Evolutionary conservation across 371 early-diverging fungal species (phyloP), one percentile per base, ranked within the genome.

Genomic region (Paraphysoderma sedebokerense): DNA sequence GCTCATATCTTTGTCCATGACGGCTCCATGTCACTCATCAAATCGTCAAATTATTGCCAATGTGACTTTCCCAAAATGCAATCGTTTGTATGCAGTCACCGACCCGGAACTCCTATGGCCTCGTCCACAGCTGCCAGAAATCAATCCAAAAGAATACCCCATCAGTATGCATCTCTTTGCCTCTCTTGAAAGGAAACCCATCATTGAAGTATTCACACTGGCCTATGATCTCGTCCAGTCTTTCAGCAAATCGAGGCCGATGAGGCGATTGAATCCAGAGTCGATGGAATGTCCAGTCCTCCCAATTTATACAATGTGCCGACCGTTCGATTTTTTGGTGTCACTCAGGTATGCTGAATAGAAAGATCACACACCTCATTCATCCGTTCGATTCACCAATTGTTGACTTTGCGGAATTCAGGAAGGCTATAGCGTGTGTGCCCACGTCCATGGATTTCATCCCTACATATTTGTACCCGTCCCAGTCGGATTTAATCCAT

Each of bases 401-500:
- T 5, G 15, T 45, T 33, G 29, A 24, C 24, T 31, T 34, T 40
- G 23, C 9, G 24, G 22, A 33, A 44, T 38, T n/a, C 56, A 83
- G 80, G 57, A 57, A 8, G 89, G 90, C 22, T 70, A 87, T 53
- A 85, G 85, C 47, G 85, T 98, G 9, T 62, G 83, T 2, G 92
- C 96, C 52, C 86, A 87, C 67, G 92, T 98, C 2, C 74, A 74
- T 19, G 90, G 87, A 2, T 98, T 97, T 59, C 61, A 74, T 19
- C 96, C 96, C 7, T 96, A 98, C 62, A 87, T 98, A 54, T 99
- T 98, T 61, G 77, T 93, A 13, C 83, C 90, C 9, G 85, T 89
- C 2, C 95, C 95, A 2, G 20, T 57, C 24, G 82, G 82, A 6
- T 83, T 91, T 46, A 66, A 67, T 23, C 58, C 65, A n/a, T 61